Evolutionary conservation across 2,329 filamentous ascomycete species (phyloP).

Genomic region (Arthroderma sp.): DNA sequence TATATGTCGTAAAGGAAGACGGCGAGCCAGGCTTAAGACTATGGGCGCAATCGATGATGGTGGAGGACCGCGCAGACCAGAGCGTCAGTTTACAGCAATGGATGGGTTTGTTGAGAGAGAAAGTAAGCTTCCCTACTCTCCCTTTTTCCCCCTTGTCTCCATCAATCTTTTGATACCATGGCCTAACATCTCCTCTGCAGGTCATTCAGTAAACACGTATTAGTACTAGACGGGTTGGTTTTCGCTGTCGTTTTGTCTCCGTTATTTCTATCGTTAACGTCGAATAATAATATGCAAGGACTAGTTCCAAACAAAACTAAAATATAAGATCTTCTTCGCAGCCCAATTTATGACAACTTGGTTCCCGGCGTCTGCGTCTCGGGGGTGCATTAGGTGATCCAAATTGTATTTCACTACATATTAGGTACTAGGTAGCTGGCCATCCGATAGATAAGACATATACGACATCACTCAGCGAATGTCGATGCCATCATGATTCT

Average conservation of each 20-base stretch:
- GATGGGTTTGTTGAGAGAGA: slow-evolving; percentile 84
- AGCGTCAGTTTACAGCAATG: slow-evolving; percentile 86
- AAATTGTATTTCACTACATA: no score
- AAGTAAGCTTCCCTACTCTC: slow-evolving; percentile 49
- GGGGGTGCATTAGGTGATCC: no score
- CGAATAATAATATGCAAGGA: not conserved
- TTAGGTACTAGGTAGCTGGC: no score
- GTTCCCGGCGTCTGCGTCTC: no score
- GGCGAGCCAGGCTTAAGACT: slow-evolving; percentile 89
- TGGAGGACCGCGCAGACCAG: slow-evolving; percentile 91
- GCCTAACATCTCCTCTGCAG: slow-evolving; percentile 11
- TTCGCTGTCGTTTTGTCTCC: not conserved
- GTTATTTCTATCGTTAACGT: not conserved
- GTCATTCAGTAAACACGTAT: slow-evolving; percentile 15
- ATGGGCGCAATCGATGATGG: slow-evolving; percentile 91
- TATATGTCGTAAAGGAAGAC: slow-evolving; percentile 90
- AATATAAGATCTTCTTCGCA: not conserved
- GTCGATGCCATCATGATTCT: no score
- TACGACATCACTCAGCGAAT: no score
- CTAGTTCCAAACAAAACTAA: not conserved
- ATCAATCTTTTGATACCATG: slow-evolving; percentile 12
- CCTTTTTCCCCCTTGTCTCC: slow-evolving; percentile 11
- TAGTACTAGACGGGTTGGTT: slow-evolving; percentile 3
- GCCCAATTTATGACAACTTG: no score
- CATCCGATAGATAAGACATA: no score